These are phyloP conservation scores for Flaveria brownii DNA, from an alignment of 129 eudicot genomes.

Conservation along the genomic window DNA sequence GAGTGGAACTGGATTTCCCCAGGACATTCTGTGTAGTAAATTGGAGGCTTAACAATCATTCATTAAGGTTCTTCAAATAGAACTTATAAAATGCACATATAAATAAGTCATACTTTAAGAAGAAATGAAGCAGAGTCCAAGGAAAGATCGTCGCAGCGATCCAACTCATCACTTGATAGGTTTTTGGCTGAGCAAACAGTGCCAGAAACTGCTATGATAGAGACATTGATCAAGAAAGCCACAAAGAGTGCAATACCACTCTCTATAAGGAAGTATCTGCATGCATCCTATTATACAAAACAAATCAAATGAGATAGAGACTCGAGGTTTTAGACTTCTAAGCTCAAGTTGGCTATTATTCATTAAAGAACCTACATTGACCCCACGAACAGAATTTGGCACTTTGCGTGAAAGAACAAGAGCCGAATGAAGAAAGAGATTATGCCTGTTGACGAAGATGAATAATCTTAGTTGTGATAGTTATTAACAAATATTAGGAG, in stretches of 20 bases:
- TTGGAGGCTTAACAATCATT: not conserved
- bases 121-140: slow-evolving; percentile 86
- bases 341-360: not conserved
- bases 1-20: slow-evolving; percentile 76
- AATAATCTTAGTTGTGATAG: not conserved
- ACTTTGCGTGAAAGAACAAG: slow-evolving; percentile 80
- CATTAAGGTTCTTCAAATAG: not conserved
- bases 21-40: slow-evolving; percentile 65
- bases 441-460: slow-evolving; percentile 55
- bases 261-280: slow-evolving; percentile 76
- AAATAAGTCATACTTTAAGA: slow-evolving; percentile 50
- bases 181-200: slow-evolving; percentile 65
- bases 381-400: slow-evolving; percentile 69
- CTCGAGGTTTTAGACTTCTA: not conserved
- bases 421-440: slow-evolving; percentile 94
- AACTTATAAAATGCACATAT: not conserved
- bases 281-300: slow-evolving; percentile 70
- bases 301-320: not conserved
- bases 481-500: not conserved
- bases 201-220: slow-evolving; percentile 76
- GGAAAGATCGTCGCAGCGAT: slow-evolving; percentile 61
- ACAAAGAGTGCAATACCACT: slow-evolving; percentile 85
- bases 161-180: slow-evolving; percentile 35
- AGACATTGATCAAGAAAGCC: slow-evolving; percentile 76
- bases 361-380: slow-evolving; percentile 54